A percentile compares a stretch with the other conserved stretches of the same genome.
Evolutionary conservation across 2,329 filamentous ascomycete genomes (phyloP).

Genomic region (Fusarium oligoseptatum): DNA sequence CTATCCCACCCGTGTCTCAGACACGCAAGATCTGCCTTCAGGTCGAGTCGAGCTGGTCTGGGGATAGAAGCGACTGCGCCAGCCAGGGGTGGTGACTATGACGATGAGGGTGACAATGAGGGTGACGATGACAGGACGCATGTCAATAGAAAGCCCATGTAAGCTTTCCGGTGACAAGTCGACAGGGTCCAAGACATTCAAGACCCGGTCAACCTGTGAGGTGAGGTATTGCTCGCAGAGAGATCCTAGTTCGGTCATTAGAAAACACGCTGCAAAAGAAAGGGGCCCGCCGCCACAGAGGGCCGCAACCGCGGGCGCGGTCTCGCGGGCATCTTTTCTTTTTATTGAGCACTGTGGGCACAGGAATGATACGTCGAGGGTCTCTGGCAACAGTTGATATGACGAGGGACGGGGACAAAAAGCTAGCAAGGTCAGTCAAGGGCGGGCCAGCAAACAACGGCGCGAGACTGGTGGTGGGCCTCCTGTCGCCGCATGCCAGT

Average conservation of each 20-base stretch:
- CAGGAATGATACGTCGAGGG: not conserved
- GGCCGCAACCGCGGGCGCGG: not conserved
- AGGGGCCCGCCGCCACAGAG: conserved; percentile 4
- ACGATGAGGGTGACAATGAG: not conserved
- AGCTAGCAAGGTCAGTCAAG: no score
- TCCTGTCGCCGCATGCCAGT: conserved; percentile 6
- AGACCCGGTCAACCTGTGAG: not conserved
- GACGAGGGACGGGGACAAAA: not conserved
- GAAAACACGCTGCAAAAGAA: conserved; percentile 3
- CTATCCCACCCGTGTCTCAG: not conserved
- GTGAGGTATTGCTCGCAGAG: conserved; percentile 7
- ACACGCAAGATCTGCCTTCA: not conserved
- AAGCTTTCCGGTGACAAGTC: not conserved
- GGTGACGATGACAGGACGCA: not conserved
- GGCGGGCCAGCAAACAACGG: not conserved
- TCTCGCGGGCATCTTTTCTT: not conserved
- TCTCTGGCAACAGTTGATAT: not conserved
- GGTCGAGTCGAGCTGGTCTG: not conserved
- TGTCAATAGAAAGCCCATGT: not conserved
- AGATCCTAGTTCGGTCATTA: not conserved
- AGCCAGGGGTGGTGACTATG: not conserved
- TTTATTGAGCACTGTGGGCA: not conserved
- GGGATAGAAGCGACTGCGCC: not conserved
- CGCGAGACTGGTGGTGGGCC: conserved; percentile 4
- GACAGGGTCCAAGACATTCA: conserved; percentile 4